A percentile compares a stretch with the other conserved stretches of the same genome.
These are phyloP conservation scores for Coemansia sp. DNA, from an alignment of 192 early-diverging fungal genomes.

Conservation along the genomic window DNA sequence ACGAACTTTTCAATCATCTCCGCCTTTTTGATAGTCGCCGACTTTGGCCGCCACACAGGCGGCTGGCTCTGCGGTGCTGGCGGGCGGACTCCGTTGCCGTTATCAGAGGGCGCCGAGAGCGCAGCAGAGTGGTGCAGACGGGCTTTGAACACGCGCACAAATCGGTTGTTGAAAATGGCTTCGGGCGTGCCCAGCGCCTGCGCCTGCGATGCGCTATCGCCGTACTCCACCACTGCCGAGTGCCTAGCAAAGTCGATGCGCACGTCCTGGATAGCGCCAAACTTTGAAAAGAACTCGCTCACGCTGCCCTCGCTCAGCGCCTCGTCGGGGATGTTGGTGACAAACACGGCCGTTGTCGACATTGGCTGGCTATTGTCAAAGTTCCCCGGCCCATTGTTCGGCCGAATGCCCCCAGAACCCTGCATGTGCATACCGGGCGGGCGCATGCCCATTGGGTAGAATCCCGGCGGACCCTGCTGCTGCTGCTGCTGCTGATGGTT, in stretches of 20 bases:
- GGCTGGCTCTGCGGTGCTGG: background rate
- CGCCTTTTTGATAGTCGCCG: slow-evolving; percentile 46
- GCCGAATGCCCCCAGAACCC: background rate
- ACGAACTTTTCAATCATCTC: slow-evolving; percentile 53
- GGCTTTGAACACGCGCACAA: slow-evolving; percentile 38
- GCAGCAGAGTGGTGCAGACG: background rate
- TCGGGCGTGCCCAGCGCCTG: slow-evolving; percentile 41
- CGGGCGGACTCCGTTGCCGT: background rate
- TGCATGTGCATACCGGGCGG: slow-evolving; percentile 12
- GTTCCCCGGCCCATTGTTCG: background rate
- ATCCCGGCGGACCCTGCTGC: slow-evolving; percentile 11
- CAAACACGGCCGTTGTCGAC: slow-evolving; percentile 36
- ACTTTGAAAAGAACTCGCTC: slow-evolving; percentile 34
- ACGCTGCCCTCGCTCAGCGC: slow-evolving; percentile 24
- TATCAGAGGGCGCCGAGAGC: background rate
- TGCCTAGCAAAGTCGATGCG: slow-evolving; percentile 34
- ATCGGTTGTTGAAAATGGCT: slow-evolving; percentile 50
- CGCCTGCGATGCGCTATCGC: slow-evolving; percentile 21
- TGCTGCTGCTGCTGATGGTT: slow-evolving; percentile 9
- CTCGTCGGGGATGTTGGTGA: slow-evolving; percentile 42
- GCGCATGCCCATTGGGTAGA: slow-evolving; percentile 15
- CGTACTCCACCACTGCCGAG: slow-evolving; percentile 25
- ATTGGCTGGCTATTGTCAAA: background rate
- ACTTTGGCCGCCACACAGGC: slow-evolving; percentile 45
- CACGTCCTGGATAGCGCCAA: slow-evolving; percentile 27